phyloP scores from a whole-genome alignment of 164 flowering plant species.

The Litsea cubeba region DNA sequence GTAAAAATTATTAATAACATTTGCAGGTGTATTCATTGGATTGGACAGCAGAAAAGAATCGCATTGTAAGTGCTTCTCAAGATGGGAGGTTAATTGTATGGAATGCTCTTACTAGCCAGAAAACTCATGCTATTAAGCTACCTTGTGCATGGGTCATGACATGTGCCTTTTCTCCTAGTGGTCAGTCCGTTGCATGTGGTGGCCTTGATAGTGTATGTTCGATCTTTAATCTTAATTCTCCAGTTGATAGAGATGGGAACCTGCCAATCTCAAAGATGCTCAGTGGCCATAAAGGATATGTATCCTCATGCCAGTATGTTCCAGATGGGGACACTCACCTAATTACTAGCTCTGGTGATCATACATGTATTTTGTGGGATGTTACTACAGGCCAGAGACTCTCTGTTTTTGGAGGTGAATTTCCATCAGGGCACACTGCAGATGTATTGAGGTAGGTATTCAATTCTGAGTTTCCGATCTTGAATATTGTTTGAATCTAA shows the following conservation, averaged over 20 bases:
- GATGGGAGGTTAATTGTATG: slow-evolving; percentile 94
- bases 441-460: slow-evolving; percentile 75
- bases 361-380: slow-evolving; percentile 95
- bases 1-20: background rate
- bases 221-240: slow-evolving; percentile 82
- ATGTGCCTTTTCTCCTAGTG: slow-evolving; percentile 89
- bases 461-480: background rate
- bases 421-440: slow-evolving; percentile 91
- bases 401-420: slow-evolving; percentile 97
- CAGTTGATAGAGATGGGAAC: slow-evolving; percentile 74
- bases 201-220: slow-evolving; percentile 96
- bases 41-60: slow-evolving; percentile 84
- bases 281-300: slow-evolving; percentile 92
- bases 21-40: slow-evolving; percentile 85
- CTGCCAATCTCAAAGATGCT: slow-evolving; percentile 68
- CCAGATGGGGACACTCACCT: slow-evolving; percentile 85
- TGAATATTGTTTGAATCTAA: background rate
- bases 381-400: slow-evolving; percentile 83
- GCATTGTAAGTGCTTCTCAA: slow-evolving; percentile 96
- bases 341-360: slow-evolving; percentile 93
- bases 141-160: slow-evolving; percentile 99
- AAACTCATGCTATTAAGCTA: slow-evolving; percentile 91
- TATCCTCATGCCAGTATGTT: slow-evolving; percentile 88
- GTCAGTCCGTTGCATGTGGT: slow-evolving; percentile 98
- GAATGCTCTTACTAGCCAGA: slow-evolving; percentile 98